Evolutionary conservation across 192 early-diverging fungal species (phyloP).

Genomic region (Dissophora ornata): DNA sequence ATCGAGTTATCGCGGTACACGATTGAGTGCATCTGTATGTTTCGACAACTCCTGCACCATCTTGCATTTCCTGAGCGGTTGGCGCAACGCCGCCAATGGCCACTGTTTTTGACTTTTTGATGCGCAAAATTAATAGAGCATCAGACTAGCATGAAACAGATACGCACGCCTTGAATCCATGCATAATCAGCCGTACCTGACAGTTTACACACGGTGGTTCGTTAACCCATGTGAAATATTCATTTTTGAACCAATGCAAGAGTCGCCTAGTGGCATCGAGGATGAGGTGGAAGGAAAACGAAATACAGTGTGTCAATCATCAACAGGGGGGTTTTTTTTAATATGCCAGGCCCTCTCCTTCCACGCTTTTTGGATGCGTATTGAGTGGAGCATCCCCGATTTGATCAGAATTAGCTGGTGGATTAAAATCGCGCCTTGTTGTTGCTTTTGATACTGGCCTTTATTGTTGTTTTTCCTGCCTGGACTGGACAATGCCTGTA

Average conservation of each 20-base stretch:
- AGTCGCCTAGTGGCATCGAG: slow-evolving; percentile 21
- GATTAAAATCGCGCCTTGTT: too few species aligned
- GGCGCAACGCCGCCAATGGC: slow-evolving; percentile 24
- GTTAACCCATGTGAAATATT: slow-evolving; percentile 66
- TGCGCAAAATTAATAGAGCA: not conserved
- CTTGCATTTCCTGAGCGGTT: slow-evolving; percentile 47
- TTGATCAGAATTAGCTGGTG: too few species aligned
- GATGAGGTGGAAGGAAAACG: too few species aligned
- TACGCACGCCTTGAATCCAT: too few species aligned
- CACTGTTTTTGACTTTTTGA: slow-evolving; percentile 31
- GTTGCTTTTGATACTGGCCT: too few species aligned
- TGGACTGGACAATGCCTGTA: too few species aligned
- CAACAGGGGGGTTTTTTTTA: too few species aligned
- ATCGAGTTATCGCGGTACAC: slow-evolving; percentile 55
- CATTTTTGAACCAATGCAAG: slow-evolving; percentile 65
- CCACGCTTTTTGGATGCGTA: too few species aligned
- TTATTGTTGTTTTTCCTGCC: too few species aligned
- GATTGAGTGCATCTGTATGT: slow-evolving; percentile 48
- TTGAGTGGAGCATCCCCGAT: too few species aligned
- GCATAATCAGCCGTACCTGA: slow-evolving; percentile 47
- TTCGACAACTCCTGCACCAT: slow-evolving; percentile 58
- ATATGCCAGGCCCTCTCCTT: too few species aligned
- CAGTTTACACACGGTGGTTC: slow-evolving; percentile 56
- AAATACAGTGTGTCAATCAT: too few species aligned
- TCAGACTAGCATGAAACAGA: not conserved